A percentile compares a stretch with the other conserved stretches of the same genome.
Conservation (phyloP, 352 stramenopile species). For the Blastocystis sp. region DNA sequence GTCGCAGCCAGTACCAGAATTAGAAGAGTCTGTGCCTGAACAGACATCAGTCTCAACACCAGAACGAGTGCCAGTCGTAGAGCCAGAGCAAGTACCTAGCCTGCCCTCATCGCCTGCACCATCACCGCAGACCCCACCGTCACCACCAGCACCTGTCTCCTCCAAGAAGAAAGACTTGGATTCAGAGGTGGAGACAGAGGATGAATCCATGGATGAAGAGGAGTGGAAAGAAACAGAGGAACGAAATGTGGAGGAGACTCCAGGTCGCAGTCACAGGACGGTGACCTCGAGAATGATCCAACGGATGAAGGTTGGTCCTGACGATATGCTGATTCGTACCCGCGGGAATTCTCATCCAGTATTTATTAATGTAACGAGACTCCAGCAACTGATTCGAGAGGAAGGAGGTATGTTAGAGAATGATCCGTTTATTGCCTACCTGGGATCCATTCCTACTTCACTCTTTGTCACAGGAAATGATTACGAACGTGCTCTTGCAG, state of each 20-base stretch:
- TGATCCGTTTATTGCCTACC: slow-evolving; percentile 7
- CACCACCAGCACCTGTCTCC: background rate
- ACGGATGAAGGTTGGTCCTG: background rate
- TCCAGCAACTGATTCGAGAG: slow-evolving; percentile 17
- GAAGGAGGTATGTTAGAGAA: slow-evolving; percentile 5
- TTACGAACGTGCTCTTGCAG: background rate
- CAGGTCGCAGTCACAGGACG: background rate
- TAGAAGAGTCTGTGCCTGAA: too few species aligned
- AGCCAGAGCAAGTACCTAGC: too few species aligned
- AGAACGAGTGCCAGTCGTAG: too few species aligned
- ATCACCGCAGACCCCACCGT: too few species aligned
- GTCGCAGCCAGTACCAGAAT: too few species aligned
- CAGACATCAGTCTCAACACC: too few species aligned
- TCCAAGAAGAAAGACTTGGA: background rate
- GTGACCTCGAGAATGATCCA: background rate
- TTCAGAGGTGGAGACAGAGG: background rate
- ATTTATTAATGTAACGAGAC: slow-evolving; percentile 37
- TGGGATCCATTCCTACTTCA: background rate
- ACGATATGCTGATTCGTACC: slow-evolving; percentile 25
- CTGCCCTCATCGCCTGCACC: too few species aligned
- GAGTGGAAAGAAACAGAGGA: background rate
- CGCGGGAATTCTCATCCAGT: background rate
- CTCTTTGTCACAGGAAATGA: slow-evolving; percentile 8
- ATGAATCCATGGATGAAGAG: background rate
- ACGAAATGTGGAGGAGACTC: background rate